Percentiles rank a stretch among this genome's conserved stretches.
phyloP scores from a whole-genome alignment of 2,329 filamentous ascomycete genomes.

The Sclerotinia sclerotiorum region DNA sequence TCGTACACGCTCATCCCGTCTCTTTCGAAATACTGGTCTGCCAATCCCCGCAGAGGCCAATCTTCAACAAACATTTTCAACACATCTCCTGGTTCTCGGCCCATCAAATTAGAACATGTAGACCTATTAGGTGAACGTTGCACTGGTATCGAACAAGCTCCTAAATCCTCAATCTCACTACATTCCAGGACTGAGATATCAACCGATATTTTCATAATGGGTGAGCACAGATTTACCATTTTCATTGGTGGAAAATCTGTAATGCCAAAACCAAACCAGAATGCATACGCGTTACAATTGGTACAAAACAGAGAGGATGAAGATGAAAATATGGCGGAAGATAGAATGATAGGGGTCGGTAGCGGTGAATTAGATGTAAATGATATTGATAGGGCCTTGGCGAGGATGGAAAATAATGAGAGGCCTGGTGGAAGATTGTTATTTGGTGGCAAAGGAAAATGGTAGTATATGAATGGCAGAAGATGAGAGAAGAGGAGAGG shows the following conservation, averaged over 20 bases:
- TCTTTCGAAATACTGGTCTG: slow-evolving; percentile 40
- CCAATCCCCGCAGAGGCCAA: slow-evolving; percentile 31
- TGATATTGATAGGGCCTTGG: slow-evolving; percentile 62
- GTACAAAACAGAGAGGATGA: slow-evolving; percentile 32
- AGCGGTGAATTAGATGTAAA: slow-evolving; percentile 55
- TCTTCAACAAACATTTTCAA: slow-evolving; percentile 35
- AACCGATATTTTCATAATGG: slow-evolving; percentile 38
- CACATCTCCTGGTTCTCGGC: slow-evolving; percentile 30
- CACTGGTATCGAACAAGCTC: slow-evolving; percentile 37
- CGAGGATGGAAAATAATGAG: slow-evolving; percentile 49
- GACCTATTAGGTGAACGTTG: slow-evolving; percentile 40
- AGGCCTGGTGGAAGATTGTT: slow-evolving; percentile 28
- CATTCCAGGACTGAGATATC: slow-evolving; percentile 24
- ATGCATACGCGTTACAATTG: slow-evolving; percentile 29
- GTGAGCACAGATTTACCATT: slow-evolving; percentile 39
- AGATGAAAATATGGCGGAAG: slow-evolving; percentile 22
- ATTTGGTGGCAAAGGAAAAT: slow-evolving; percentile 47
- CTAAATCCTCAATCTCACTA: slow-evolving; percentile 22
- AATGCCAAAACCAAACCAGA: slow-evolving; percentile 9
- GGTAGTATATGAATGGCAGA: slow-evolving; percentile 30
- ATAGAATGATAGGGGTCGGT: slow-evolving; percentile 9
- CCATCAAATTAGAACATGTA: slow-evolving; percentile 37
- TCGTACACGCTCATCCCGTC: slow-evolving; percentile 38
- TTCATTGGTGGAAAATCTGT: slow-evolving; percentile 29
- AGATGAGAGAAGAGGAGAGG: slow-evolving; percentile 25